Base-by-base conservation (phyloP, 176 grass and related monocot species). In the Lolium multiflorum region DNA sequence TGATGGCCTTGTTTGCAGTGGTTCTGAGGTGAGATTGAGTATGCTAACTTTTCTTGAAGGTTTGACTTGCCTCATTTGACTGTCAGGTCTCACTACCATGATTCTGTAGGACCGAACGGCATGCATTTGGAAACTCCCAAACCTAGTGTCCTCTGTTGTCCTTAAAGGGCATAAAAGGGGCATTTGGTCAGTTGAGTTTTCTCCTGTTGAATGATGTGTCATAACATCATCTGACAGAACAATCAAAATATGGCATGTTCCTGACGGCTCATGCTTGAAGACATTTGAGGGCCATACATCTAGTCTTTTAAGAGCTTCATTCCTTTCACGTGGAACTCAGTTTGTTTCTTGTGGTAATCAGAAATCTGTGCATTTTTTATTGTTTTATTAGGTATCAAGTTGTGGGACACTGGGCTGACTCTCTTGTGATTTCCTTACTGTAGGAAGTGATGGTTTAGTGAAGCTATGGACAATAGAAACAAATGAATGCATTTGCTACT, bases 151-250 rank as follows among this genome's bases (percentile, higher is more conserved):
- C 57, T 89, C 85, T 88, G 84, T 92, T 84, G 86, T 86, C 37
- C 89, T 99, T 61, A 96, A 87, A 84, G 94, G 97, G 38, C 94
- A 99, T 80, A 96, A 93, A 87, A 94, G 97, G 49, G 97, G 94
- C 78, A 88, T 99, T 59, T 94, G 94, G 94, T 96, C 97, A 59
- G 94, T 99, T 65, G 97, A 96, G 87, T 96, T 99, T 93, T 99
- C 94, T 89, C 94, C 94, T 71, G 81, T 99, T 22, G 97, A 99
- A 88, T 90, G 91, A 88, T 95, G 86, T 86, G 94, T 99, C 82
- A 60, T 99, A 76, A 99, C 94, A 83, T 92, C 97, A 50, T 96
- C 97, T 84, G 97, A 96, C 67, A 94, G 90, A 87, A 99, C 94
- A 65, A 78, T 99, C 85, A 96, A 96, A 86, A 92, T 99, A 89